Conservation (phyloP, 164 flowering plant genomes). For the Dillenia suffruticosa region DNA sequence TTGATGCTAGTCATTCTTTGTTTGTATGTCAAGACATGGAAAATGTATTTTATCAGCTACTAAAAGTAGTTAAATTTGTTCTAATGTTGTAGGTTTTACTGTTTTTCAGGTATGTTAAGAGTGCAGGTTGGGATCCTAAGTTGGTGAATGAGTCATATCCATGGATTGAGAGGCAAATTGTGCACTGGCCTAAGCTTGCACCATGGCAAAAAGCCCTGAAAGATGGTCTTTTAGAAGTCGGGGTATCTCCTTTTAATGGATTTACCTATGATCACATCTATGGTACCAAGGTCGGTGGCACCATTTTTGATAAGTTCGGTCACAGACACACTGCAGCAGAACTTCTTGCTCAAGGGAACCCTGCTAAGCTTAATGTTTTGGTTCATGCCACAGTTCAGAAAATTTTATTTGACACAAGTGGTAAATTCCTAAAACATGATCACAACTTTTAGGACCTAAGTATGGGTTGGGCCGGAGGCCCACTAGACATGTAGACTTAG, state of each 20-base stretch:
- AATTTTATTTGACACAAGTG: constrained; percentile 53
- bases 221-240: constrained; percentile 69
- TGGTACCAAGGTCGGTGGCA: constrained; percentile 95
- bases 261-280: constrained; percentile 78
- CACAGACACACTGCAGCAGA: constrained; percentile 86
- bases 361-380: constrained; percentile 52
- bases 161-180: constrained; percentile 83
- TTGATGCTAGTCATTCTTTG: no score
- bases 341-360: constrained; percentile 56
- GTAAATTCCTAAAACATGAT: constrained; percentile 16
- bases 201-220: constrained; percentile 76
- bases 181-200: constrained; percentile 44
- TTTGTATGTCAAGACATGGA: no score
- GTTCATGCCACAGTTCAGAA: constrained; percentile 75
- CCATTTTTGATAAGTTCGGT: constrained; percentile 68
- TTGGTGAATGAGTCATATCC: constrained; percentile 78
- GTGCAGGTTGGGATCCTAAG: constrained; percentile 65
- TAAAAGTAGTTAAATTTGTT: no score
- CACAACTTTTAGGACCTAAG: no score
- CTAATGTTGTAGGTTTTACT: neutral
- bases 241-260: constrained; percentile 81
- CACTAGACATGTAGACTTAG: no score
- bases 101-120: constrained; percentile 44
- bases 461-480: no score
- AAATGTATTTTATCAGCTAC: no score